Percentiles rank a stretch among this genome's conserved stretches.
Evolutionary conservation across 2,329 filamentous ascomycete species (phyloP).

Genomic region (Fusarium begoniae): DNA sequence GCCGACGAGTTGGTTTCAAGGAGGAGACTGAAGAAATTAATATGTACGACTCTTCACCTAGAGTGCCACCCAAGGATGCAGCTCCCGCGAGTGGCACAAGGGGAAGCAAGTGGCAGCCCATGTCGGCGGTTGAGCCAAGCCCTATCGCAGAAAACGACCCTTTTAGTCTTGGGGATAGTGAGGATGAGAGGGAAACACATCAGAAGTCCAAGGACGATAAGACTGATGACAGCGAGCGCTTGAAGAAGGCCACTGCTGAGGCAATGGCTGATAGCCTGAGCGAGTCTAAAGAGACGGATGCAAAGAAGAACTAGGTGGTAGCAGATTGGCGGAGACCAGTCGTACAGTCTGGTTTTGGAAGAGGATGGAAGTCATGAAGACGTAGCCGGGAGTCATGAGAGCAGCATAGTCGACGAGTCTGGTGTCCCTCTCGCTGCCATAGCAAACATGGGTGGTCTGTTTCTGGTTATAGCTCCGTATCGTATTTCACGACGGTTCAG

Average conservation of each 20-base stretch:
- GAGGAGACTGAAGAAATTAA: slow-evolving; percentile 79
- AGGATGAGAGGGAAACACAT: slow-evolving; percentile 80
- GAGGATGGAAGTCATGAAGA: background rate
- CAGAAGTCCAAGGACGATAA: slow-evolving; percentile 65
- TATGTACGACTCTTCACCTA: slow-evolving; percentile 74
- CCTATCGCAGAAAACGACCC: slow-evolving; percentile 93
- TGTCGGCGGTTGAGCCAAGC: slow-evolving; percentile 82
- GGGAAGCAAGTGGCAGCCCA: slow-evolving; percentile 95
- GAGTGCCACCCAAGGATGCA: slow-evolving; percentile 61
- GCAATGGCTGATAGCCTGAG: slow-evolving; percentile 67
- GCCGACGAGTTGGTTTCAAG: slow-evolving; percentile 66
- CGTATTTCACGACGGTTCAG: slow-evolving; percentile 16
- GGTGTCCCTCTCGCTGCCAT: background rate
- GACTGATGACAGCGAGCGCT: slow-evolving; percentile 66
- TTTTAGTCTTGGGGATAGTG: slow-evolving; percentile 94
- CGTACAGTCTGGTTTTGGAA: background rate
- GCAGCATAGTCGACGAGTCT: slow-evolving; percentile 14
- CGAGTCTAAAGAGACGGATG: slow-evolving; percentile 46
- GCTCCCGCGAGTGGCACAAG: slow-evolving; percentile 63
- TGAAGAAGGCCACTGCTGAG: slow-evolving; percentile 72
- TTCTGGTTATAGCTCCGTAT: slow-evolving; percentile 21
- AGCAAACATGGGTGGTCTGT: slow-evolving; percentile 13
- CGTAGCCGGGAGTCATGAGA: slow-evolving; percentile 5
- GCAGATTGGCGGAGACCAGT: background rate
- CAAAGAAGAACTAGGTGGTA: slow-evolving; percentile 48